phyloP scores from a whole-genome alignment of 192 early-diverging fungal species.

The Haplosporangium gracile region DNA sequence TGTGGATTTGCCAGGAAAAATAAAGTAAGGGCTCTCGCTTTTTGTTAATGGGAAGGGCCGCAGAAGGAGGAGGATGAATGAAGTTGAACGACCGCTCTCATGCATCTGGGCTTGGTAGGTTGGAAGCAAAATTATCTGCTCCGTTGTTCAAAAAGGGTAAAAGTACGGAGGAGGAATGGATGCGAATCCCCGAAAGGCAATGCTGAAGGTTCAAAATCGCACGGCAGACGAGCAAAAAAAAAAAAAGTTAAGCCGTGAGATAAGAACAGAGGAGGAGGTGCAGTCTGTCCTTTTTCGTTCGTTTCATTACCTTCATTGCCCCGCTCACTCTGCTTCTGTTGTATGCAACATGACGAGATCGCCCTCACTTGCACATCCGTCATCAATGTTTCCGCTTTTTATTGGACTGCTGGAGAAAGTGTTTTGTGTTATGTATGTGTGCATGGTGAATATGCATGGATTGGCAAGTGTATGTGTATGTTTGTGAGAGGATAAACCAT shows the following conservation, averaged over 20 bases:
- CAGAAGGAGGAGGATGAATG: background rate
- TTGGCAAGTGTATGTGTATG: background rate
- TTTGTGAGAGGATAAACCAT: background rate
- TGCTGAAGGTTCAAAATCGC: background rate
- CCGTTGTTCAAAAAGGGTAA: constrained; percentile 1
- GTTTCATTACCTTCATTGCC: background rate
- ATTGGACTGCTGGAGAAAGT: background rate
- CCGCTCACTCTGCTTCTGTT: too few species aligned
- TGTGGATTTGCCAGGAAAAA: background rate
- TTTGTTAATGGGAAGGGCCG: background rate
- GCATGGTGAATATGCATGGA: background rate
- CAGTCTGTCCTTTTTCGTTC: background rate
- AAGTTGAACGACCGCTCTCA: background rate
- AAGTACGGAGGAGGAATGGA: background rate
- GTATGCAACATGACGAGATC: too few species aligned
- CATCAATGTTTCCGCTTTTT: background rate
- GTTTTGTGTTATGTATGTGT: background rate
- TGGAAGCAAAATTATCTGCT: too few species aligned
- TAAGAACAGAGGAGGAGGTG: background rate
- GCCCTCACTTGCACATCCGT: too few species aligned
- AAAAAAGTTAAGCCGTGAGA: background rate
- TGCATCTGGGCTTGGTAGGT: background rate
- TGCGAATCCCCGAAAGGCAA: background rate
- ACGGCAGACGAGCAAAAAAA: background rate
- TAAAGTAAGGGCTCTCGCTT: background rate